A percentile compares a stretch with the other conserved stretches of the same genome.
Evolutionary conservation across 352 stramenopile species (phyloP).

Genomic region (Phytophthora pistaciae): DNA sequence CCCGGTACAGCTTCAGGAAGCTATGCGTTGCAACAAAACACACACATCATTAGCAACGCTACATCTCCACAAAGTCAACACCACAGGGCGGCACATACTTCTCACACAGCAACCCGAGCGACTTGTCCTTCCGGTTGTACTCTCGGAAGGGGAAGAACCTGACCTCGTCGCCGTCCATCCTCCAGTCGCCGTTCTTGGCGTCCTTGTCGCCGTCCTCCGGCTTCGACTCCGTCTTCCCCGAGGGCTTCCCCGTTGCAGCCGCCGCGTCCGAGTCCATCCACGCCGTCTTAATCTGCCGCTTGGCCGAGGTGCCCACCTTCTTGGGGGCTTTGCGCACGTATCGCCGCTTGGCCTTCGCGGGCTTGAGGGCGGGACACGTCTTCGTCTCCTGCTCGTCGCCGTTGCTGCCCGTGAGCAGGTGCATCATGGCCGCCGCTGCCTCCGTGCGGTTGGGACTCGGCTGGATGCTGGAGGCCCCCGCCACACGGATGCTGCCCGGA

Average conservation of each 20-base stretch:
- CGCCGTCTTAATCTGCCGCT: constrained; percentile 46
- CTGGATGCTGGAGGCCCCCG: constrained; percentile 47
- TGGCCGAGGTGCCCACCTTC: constrained; percentile 52
- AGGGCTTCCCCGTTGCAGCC: constrained; percentile 13
- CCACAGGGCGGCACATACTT: constrained; percentile 68
- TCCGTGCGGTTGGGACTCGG: constrained; percentile 84
- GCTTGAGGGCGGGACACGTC: constrained; percentile 21
- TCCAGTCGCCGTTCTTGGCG: constrained; percentile 39
- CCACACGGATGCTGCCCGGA: constrained; percentile 24
- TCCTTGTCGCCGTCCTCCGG: constrained; percentile 18
- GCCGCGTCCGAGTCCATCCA: constrained; percentile 26
- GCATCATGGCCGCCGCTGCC: constrained; percentile 83
- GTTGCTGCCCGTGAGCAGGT: constrained; percentile 54
- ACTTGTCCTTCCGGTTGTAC: constrained; percentile 92
- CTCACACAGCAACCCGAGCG: constrained; percentile 84
- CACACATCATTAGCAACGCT: constrained; percentile 1
- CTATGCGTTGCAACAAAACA: constrained; percentile 37
- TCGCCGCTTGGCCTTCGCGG: constrained; percentile 59
- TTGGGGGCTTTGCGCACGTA: constrained; percentile 72
- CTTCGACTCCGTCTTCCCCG: constrained; percentile 18
- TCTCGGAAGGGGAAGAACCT: constrained; percentile 79
- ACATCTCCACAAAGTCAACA: neutral
- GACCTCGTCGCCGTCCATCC: constrained; percentile 43
- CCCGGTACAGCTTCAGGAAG: constrained; percentile 82
- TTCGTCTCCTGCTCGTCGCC: constrained; percentile 15